Percentiles rank a stretch among this genome's conserved stretches.
Evolutionary conservation across 1,284 basidiomycete genomes (phyloP).

Genomic region (Ustilago crameri): DNA sequence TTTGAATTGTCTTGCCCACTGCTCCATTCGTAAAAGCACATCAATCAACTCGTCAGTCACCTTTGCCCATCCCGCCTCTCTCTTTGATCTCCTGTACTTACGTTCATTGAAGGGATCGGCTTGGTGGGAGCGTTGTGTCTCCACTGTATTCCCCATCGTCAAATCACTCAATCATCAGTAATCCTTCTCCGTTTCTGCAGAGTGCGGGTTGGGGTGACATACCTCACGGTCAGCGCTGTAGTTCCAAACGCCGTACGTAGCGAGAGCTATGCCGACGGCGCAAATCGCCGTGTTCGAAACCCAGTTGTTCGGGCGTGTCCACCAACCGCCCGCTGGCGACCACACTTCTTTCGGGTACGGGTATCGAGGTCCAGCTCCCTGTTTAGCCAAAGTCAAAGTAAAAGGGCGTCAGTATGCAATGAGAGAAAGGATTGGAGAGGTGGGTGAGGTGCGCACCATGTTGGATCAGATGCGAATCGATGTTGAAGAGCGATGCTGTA

Average conservation of each 20-base stretch:
- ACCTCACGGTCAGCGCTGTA: conserved; percentile 72
- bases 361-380: conserved; percentile 71
- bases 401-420: too few relatives aligned
- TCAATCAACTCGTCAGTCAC: conserved; percentile 5
- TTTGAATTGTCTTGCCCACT: conserved; percentile 68
- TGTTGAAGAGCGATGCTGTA: neutral
- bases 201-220: conserved; percentile 28
- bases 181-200: too few relatives aligned
- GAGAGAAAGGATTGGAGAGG: too few relatives aligned
- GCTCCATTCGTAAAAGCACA: neutral
- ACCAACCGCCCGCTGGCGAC: conserved; percentile 73
- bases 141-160: conserved; percentile 40
- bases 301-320: conserved; percentile 73
- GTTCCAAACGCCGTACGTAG: conserved; percentile 71
- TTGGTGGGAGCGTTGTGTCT: conserved; percentile 63
- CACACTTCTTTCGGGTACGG: conserved; percentile 74
- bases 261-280: conserved; percentile 70
- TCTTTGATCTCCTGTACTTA: conserved; percentile 20
- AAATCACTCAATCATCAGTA: too few relatives aligned
- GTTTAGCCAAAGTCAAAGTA: neutral
- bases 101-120: conserved; percentile 61
- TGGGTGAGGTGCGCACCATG: neutral
- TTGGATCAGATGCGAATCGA: neutral
- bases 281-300: conserved; percentile 71
- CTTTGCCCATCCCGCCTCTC: neutral